phyloP scores from a whole-genome alignment of 352 stramenopile genomes.

The Pythium oligandrum region DNA sequence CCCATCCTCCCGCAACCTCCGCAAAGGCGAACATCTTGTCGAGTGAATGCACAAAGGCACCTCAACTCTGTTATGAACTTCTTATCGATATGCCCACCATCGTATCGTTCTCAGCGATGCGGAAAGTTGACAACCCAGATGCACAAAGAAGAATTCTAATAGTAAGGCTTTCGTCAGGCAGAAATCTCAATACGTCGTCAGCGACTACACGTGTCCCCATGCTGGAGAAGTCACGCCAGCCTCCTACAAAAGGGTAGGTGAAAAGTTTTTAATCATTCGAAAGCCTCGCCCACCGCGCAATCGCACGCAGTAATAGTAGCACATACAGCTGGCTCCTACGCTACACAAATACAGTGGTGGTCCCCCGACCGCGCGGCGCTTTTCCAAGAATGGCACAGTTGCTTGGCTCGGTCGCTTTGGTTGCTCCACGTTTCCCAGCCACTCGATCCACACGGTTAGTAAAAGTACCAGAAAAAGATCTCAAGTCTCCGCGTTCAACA shows the following conservation, averaged over 20 bases:
- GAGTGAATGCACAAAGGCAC: too few species aligned
- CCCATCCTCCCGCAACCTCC: constrained; percentile 8
- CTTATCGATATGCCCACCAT: constrained; percentile 4
- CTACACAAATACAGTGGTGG: neutral
- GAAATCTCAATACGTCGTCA: constrained; percentile 37
- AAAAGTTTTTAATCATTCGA: constrained; percentile 35
- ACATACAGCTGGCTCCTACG: constrained; percentile 4
- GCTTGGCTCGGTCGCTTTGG: too few species aligned
- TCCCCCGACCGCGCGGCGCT: neutral
- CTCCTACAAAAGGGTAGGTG: constrained; percentile 33
- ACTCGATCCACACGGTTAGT: too few species aligned
- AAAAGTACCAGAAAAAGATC: too few species aligned
- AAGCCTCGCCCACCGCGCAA: constrained; percentile 7
- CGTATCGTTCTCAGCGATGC: neutral
- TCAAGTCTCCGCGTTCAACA: too few species aligned
- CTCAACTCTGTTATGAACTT: too few species aligned
- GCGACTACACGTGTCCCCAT: constrained; percentile 3
- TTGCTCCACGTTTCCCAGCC: too few species aligned
- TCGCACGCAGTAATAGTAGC: neutral
- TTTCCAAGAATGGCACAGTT: too few species aligned
- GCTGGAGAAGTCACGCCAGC: constrained; percentile 3
- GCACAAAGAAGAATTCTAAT: neutral
- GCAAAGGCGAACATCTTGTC: constrained; percentile 2
- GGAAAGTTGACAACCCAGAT: neutral
- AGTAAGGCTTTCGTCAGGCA: constrained; percentile 33